Conservation (phyloP, 371 early-diverging fungal species). For the Mucor saturninus region DNA sequence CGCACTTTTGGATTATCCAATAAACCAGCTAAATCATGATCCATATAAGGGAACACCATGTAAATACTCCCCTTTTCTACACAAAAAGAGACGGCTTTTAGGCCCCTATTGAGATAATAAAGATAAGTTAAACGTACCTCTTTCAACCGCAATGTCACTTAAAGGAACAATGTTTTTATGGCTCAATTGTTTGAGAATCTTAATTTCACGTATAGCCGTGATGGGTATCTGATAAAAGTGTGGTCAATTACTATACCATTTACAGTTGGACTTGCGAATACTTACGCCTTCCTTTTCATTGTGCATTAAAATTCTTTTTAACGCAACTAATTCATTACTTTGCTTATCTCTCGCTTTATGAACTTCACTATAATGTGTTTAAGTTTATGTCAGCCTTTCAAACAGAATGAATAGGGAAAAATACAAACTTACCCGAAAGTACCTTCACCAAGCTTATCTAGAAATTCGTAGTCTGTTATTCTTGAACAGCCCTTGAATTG, state of each 20-base stretch:
- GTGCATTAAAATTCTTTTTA: constrained; percentile 91
- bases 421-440: constrained; percentile 85
- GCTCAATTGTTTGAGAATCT: constrained; percentile 79
- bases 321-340: constrained; percentile 80
- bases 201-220: constrained; percentile 96
- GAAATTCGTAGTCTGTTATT: constrained; percentile 72
- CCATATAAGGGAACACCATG: constrained; percentile 97
- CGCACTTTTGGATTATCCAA: constrained; percentile 75
- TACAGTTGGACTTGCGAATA: neutral
- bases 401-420: neutral
- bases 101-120: constrained; percentile 15
- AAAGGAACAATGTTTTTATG: constrained; percentile 91
- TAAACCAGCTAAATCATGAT: constrained; percentile 90
- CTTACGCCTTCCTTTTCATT: constrained; percentile 91
- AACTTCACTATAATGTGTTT: constrained; percentile 69
- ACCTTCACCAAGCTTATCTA: constrained; percentile 90
- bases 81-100: constrained; percentile 18
- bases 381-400: neutral
- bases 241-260: too few species aligned
- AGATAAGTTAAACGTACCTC: constrained; percentile 42
- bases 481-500: constrained; percentile 66
- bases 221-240: constrained; percentile 75
- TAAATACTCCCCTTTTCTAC: constrained; percentile 68
- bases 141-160: constrained; percentile 76
- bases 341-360: constrained; percentile 80